These are phyloP conservation scores for Metschnikowia cubensis DNA, from an alignment of 805 yeast genomes.

Conservation along the genomic window DNA sequence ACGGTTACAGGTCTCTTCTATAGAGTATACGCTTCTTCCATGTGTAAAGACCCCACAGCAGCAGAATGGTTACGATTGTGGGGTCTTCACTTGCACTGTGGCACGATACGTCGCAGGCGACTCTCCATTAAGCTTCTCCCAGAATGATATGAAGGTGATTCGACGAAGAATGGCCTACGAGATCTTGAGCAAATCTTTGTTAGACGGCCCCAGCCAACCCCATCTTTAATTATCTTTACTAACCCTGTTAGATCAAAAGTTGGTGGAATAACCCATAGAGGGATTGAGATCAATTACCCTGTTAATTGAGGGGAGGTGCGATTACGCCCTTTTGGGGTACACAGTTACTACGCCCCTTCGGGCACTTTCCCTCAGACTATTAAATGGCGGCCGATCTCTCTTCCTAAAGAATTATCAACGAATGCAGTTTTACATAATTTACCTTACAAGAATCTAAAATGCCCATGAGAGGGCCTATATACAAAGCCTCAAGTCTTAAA, in stretches of 20 bases:
- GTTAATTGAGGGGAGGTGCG: no score
- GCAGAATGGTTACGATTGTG: constrained; percentile 89
- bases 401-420: no score
- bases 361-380: no score
- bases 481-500: not conserved
- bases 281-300: no score
- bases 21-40: constrained; percentile 24
- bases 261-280: no score
- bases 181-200: constrained; percentile 35
- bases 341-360: no score
- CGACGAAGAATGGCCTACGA: constrained; percentile 69
- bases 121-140: constrained; percentile 50
- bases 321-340: no score
- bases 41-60: constrained; percentile 66
- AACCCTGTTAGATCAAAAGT: no score
- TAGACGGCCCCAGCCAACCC: constrained; percentile 16
- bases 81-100: constrained; percentile 84
- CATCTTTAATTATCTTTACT: no score
- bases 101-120: constrained; percentile 58
- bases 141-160: constrained; percentile 63
- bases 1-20: constrained; percentile 30
- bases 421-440: no score
- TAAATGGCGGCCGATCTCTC: no score
- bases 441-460: no score
- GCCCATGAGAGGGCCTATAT: not conserved